Base-by-base conservation (phyloP, 352 stramenopile species). In the Thraustochytrium striatum region DNA sequence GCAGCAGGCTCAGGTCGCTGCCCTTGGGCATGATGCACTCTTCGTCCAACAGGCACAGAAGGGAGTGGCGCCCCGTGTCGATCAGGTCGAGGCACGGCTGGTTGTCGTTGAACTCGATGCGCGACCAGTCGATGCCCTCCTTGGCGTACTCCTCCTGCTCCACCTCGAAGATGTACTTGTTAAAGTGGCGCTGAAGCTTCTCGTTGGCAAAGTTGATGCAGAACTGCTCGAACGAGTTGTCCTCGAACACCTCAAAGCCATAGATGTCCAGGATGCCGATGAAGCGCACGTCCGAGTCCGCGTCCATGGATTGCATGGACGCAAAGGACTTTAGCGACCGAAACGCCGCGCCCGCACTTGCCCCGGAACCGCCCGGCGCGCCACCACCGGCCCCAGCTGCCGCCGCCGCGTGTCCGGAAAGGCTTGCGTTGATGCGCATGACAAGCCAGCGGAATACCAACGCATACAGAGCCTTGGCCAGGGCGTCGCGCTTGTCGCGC, bases 381-480 rank as follows among this genome's bases (percentile, higher is more conserved):
- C 82, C 72, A 1, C 84, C 39, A 5, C 5, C 5, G 5, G 39
- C 5, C 5, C 85, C 13, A 87, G 86, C 9, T 13, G 5, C 5
- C 39, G 39, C 39, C 11, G 11, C 3, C 44, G 3, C 73, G 52
- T 82, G 75, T 2, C 62, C 47, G 7, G 57, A 19, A 5, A 82
- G 33, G 41, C 32, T 55, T 32, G 21, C 5, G 50, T 84, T 84
- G 50, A 82, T 50, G 28, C 47, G 57, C 16, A 85, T 83, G 3
- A 99, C 94, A 57, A 99, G 90, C 87, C 92, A 97, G 32, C 89
- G 88, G 87, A 99, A 99, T 11, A 99, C 84, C 53, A 94, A 91
- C 36, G 88, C 90, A 81, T 98, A 99, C 2, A 97, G 85, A 53
- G 93, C 95, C 35, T 97, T 97, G 36, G 94, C 93, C 3, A 98